These are phyloP conservation scores for Eimeria zaria DNA, from an alignment of 169 alveolate species.

Conservation along the genomic window DNA sequence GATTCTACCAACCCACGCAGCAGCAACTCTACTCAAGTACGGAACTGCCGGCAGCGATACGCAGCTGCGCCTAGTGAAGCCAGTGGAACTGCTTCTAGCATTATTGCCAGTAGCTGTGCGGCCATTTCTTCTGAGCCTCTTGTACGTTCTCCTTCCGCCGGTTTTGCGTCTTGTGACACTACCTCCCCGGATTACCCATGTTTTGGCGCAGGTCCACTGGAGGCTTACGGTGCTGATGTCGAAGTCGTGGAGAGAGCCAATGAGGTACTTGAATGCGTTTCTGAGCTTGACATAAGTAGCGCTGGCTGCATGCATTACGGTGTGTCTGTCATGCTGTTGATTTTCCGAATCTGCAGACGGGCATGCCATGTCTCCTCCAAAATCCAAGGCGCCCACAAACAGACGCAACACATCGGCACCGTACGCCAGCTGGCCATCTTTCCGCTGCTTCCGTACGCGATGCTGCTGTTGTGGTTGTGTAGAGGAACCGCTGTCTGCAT, in stretches of 20 bases:
- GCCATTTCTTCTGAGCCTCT: not conserved
- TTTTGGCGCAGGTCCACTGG: not conserved
- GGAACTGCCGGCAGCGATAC: not conserved
- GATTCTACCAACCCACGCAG: not conserved
- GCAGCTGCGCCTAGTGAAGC: not conserved
- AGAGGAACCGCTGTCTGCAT: not conserved
- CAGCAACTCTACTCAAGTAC: not conserved
- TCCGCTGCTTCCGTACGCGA: not conserved
- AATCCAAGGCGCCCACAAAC: conserved; percentile 67
- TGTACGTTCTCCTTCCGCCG: not conserved
- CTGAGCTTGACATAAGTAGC: conserved; percentile 73
- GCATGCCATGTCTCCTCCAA: conserved; percentile 65
- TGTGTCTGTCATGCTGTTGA: conserved; percentile 14
- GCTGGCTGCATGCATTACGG: conserved; percentile 70
- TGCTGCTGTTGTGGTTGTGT: conserved; percentile 14
- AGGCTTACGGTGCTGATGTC: conserved; percentile 47
- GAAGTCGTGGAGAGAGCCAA: conserved; percentile 77
- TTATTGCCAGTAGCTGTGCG: not conserved
- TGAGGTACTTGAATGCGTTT: conserved; percentile 64
- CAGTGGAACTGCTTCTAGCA: not conserved
- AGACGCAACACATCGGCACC: conserved; percentile 85
- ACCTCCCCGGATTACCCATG: not conserved
- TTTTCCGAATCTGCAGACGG: conserved; percentile 39
- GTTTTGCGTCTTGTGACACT: not conserved
- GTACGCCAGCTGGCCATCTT: conserved; percentile 8